Evolutionary conservation across 1,139 yeast species (phyloP), one percentile per base, ranked within the genome.

Genomic region (Candida albicans): DNA sequence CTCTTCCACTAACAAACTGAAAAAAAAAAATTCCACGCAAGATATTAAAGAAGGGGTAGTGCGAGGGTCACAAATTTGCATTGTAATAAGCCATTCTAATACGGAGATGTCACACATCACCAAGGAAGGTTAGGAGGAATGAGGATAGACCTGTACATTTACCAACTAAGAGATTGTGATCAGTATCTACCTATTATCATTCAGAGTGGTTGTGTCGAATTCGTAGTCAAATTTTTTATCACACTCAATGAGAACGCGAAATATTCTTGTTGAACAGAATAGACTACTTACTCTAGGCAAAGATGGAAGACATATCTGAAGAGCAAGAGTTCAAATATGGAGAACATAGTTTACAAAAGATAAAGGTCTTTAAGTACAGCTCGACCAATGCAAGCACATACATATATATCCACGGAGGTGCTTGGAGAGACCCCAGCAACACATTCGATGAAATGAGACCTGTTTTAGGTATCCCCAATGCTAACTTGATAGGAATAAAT

Each of bases 371-470:
- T 43, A 45, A 52, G 7, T 45, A 41, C 33, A 44, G 37, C 2
- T 51, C 50, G 35, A 38, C 39, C 9, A 54, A 55, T 37, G 44
- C 28, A 4, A 44, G 47, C 10, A 53, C 64, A 2, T 55, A 73
- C 2, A 64, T 88, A 1, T 82, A 80, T 51, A 75, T 89, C 32
- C 96, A 89, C 59, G 96, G 96, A 0, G 96, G 96, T 0, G 96
- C 93, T 0, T 89, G 96, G 96, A 68, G 87, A 51, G 96, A 87
- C 56, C 81, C 82, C 0, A 59, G 52, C 2, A 83, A 84, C 57
- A 80, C 87, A 0, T 75, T 62, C 40, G 64, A 70, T 37, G 95
- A 86, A 56, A 82, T 80, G 45, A 65, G 67, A 13, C 55, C 56
- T 3, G 55, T 84, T 24, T 59, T 70, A 27, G 8, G 18, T 8